Evolutionary conservation across 2,329 filamentous ascomycete species (phyloP).

Genomic region (Aspergillus aculeatinus): DNA sequence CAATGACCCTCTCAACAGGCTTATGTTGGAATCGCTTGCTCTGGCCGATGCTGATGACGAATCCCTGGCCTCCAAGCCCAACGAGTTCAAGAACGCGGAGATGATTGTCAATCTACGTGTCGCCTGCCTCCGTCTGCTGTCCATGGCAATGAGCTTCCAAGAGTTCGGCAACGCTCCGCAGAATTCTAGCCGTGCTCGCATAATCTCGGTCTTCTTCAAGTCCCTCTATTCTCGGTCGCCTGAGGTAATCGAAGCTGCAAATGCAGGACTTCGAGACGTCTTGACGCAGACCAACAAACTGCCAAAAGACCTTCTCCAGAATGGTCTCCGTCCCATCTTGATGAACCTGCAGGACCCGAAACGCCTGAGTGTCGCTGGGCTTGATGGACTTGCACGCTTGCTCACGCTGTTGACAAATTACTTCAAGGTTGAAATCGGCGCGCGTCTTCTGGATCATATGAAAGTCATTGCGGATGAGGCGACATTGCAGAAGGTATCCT

Average conservation of each 20-base stretch:
- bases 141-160: constrained; percentile 87
- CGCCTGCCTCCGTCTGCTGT: constrained; percentile 88
- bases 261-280: constrained; percentile 83
- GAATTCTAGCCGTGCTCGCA: constrained; percentile 62
- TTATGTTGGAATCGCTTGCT: constrained; percentile 90
- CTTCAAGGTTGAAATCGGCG: constrained; percentile 97
- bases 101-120: constrained; percentile 89
- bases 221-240: constrained; percentile 90
- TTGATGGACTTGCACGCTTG: constrained; percentile 87
- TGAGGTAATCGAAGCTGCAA: constrained; percentile 90
- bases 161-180: constrained; percentile 79
- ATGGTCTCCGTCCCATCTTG: constrained; percentile 88
- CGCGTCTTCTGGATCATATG: constrained; percentile 88
- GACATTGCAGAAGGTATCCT: constrained; percentile 84
- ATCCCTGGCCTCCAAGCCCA: constrained; percentile 84
- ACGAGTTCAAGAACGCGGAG: constrained; percentile 93
- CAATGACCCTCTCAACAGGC: constrained; percentile 83
- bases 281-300: constrained; percentile 85
- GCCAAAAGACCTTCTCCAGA: constrained; percentile 92
- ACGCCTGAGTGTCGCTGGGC: constrained; percentile 79
- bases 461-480: constrained; percentile 81
- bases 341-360: constrained; percentile 95
- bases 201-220: constrained; percentile 97
- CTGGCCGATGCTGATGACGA: constrained; percentile 94
- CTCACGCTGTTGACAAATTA: constrained; percentile 93